A percentile compares a stretch with the other conserved stretches of the same genome.
These are phyloP conservation scores for Nakazawaea ishiwadae DNA, from an alignment of 805 yeast species.

Conservation along the genomic window DNA sequence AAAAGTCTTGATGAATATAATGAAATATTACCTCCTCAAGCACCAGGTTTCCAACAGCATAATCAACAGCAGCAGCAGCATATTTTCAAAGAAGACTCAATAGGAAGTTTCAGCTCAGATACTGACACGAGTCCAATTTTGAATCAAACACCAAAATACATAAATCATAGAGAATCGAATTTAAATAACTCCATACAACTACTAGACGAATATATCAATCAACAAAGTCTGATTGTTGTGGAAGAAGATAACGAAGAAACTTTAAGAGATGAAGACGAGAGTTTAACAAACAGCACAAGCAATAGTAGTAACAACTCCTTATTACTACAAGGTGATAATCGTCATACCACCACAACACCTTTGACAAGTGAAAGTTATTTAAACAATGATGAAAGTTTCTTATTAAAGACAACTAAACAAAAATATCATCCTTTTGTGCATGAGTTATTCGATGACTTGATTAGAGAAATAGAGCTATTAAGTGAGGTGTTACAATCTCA, in stretches of 20 bases:
- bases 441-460: conserved; percentile 23
- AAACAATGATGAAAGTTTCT: conserved; percentile 28
- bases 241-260: conserved; percentile 21
- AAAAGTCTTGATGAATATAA: conserved; percentile 27
- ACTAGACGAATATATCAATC: conserved; percentile 10
- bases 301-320: too few species aligned
- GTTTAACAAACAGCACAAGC: conserved; percentile 8
- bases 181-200: conserved; percentile 5
- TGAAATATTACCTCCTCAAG: conserved; percentile 5
- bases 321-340: too few species aligned
- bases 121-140: conserved; percentile 12
- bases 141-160: too few species aligned
- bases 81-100: conserved; percentile 18
- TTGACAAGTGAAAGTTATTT: conserved; percentile 32
- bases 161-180: background rate
- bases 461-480: conserved; percentile 20
- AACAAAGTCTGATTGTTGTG: background rate
- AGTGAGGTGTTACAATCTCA: conserved; percentile 1
- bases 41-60: too few species aligned
- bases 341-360: conserved; percentile 19
- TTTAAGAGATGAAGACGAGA: conserved; percentile 22
- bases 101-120: conserved; percentile 24
- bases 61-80: conserved; percentile 12
- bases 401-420: conserved; percentile 5
- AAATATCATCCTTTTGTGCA: conserved; percentile 10